These are phyloP conservation scores for Diplodia seriata DNA, from an alignment of 2,329 filamentous ascomycete genomes.

Conservation along the genomic window DNA sequence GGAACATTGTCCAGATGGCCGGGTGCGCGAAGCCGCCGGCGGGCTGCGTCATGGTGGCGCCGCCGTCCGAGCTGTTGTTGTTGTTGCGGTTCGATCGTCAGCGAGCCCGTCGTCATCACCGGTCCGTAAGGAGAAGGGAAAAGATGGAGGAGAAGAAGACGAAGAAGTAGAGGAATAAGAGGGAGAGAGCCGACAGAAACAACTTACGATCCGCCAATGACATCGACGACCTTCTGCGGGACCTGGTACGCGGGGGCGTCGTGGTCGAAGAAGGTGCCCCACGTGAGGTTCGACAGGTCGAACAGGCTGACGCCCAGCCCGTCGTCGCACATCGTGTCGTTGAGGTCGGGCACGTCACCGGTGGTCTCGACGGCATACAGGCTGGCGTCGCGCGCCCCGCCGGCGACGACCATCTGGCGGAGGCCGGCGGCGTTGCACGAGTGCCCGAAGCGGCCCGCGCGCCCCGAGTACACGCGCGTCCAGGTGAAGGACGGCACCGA, in stretches of 20 bases:
- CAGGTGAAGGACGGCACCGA: conserved; percentile 57
- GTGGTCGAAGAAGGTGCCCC: conserved; percentile 32
- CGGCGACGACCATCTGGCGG: conserved; percentile 53
- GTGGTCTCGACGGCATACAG: conserved; percentile 30
- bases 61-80: not conserved
- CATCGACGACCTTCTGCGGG: conserved; percentile 14
- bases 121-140: no score
- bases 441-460: conserved; percentile 49
- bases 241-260: not conserved
- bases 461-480: conserved; percentile 49
- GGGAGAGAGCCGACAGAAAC: no score
- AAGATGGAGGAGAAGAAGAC: no score
- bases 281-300: conserved; percentile 35
- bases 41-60: conserved; percentile 30
- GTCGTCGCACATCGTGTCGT: conserved; percentile 34
- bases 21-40: conserved; percentile 26
- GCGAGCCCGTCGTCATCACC: no score
- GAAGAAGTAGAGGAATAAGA: not conserved
- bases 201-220: conserved; percentile 30
- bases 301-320: conserved; percentile 34
- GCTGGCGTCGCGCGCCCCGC: conserved; percentile 40
- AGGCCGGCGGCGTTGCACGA: conserved; percentile 50
- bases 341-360: not conserved
- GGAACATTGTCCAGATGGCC: conserved; percentile 27
- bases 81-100: not conserved